Evolutionary conservation across 768 basidiomycete genomes (phyloP), one percentile per base, ranked within the genome.

Genomic region (Kondoa subrosea): DNA sequence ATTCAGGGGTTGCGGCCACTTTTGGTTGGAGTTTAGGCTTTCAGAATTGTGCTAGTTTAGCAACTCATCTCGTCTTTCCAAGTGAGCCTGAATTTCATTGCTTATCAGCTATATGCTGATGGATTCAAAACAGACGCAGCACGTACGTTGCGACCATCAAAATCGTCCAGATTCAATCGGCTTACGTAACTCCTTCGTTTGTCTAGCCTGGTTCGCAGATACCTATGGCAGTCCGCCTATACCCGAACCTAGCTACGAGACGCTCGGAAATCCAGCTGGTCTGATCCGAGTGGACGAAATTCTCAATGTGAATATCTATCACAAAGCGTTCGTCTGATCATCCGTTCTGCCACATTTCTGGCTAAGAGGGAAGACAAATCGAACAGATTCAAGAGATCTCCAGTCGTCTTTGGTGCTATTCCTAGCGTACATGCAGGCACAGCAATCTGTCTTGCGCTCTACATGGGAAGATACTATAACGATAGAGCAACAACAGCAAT

Each of bases 211-310:
- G 61, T 16, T 63, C 61, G n/a, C 61, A 21, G 29, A 27, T 32
- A 3, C 12, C 2, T 63, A 63, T 33, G 58, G 30, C n/a, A 25
- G 14, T 8, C 30, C 58, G 25, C 30, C 58, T 12, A 27, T 4
- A 60, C 58, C 30, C 25, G 12, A 12, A 25, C 58, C 58, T 14
- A 25, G 25, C 58, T 60, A 31, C 27, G 16, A 63, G 12, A 63
- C 27, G n/a, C 30, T 63, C 27, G 61, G 61, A 27, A 29, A 16
- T 29, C 61, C 61, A 32, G 61, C 61, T 16, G 61, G 61, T 33
- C 61, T 63, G 16, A 63, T 63, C 61, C 61, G 61, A 16, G 33
- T 63, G 29, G 61, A 63, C 29, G 61, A 63, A 8, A 63, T 63
- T 33, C 30, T 63, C 61, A 32, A 32, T 16, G 34, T 63, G 29